Conservation (phyloP, 2,329 filamentous ascomycete genomes). For the Calonectria pseudoreteaudii region DNA sequence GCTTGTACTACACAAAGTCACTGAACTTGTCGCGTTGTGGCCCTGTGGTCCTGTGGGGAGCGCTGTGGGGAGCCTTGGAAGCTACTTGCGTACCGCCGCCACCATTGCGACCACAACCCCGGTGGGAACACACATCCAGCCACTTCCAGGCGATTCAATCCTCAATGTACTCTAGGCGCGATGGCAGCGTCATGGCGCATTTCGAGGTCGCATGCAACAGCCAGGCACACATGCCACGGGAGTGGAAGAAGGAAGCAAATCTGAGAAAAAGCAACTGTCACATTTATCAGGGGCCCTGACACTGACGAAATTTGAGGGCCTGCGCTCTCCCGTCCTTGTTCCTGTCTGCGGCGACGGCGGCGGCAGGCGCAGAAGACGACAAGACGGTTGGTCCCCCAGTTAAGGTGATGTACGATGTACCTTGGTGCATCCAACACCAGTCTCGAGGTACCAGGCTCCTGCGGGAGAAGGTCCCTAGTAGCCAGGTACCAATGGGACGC, state of each 20-base stretch:
- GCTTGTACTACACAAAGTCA: conserved; percentile 12
- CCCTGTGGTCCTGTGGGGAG: conserved; percentile 17
- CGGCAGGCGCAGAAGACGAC: conserved; percentile 8
- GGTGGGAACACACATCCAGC: conserved; percentile 11
- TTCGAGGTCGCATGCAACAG: neutral
- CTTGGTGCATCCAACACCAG: conserved; percentile 2
- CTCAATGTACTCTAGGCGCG: neutral
- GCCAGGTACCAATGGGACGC: conserved; percentile 11
- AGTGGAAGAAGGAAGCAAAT: neutral
- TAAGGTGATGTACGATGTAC: conserved; percentile 8
- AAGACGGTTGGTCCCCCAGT: conserved; percentile 6
- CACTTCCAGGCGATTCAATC: conserved; percentile 2
- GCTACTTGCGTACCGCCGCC: conserved; percentile 15
- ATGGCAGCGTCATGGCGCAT: neutral
- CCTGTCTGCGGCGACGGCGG: conserved; percentile 17
- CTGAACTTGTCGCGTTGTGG: neutral
- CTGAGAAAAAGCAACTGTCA: neutral
- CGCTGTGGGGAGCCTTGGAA: conserved; percentile 13
- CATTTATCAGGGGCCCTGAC: conserved; percentile 18
- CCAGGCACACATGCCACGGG: neutral
- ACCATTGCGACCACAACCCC: conserved; percentile 10
- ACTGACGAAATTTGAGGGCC: conserved; percentile 21
- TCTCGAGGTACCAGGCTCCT: conserved; percentile 7
- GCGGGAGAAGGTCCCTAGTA: neutral
- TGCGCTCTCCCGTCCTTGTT: conserved; percentile 8